Percentiles rank a stretch among this genome's conserved stretches.
phyloP scores from a whole-genome alignment of 202 grass and related monocot species.

The Tripidium arundinaceum region DNA sequence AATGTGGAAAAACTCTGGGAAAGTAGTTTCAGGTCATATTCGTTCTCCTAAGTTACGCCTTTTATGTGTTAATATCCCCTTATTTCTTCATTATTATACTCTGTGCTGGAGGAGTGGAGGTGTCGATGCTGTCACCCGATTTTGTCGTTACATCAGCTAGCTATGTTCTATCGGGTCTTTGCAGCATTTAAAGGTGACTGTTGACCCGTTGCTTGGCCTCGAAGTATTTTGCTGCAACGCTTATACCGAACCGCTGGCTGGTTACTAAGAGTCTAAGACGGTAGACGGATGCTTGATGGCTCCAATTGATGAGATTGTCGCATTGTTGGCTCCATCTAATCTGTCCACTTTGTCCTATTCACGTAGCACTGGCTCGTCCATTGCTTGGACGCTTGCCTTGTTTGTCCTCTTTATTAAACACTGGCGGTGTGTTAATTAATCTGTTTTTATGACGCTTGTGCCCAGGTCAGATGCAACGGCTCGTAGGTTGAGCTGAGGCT shows the following conservation, averaged over 20 bases:
- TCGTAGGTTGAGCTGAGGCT: neutral
- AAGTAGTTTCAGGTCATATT: conserved; percentile 4
- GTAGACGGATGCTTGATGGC: neutral
- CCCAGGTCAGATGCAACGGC: neutral
- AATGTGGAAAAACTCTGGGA: conserved; percentile 28
- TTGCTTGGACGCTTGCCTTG: too few species aligned
- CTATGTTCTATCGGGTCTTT: neutral
- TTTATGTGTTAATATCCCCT: neutral
- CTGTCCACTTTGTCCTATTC: neutral
- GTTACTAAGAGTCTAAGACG: too few species aligned
- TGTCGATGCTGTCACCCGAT: neutral
- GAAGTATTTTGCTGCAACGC: neutral
- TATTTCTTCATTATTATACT: neutral
- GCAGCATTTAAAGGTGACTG: neutral
- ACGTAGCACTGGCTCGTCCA: neutral
- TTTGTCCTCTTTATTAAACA: too few species aligned
- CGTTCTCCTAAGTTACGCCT: neutral
- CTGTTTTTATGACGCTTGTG: neutral
- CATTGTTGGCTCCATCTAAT: neutral
- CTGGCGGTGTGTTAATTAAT: too few species aligned
- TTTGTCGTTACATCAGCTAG: neutral
- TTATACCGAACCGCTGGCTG: neutral
- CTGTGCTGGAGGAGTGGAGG: neutral
- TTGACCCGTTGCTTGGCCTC: neutral
- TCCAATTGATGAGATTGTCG: neutral